Evolutionary conservation across 2,329 filamentous ascomycete species (phyloP), one percentile per base, ranked within the genome.

Genomic region (Pseudonectria buxi): DNA sequence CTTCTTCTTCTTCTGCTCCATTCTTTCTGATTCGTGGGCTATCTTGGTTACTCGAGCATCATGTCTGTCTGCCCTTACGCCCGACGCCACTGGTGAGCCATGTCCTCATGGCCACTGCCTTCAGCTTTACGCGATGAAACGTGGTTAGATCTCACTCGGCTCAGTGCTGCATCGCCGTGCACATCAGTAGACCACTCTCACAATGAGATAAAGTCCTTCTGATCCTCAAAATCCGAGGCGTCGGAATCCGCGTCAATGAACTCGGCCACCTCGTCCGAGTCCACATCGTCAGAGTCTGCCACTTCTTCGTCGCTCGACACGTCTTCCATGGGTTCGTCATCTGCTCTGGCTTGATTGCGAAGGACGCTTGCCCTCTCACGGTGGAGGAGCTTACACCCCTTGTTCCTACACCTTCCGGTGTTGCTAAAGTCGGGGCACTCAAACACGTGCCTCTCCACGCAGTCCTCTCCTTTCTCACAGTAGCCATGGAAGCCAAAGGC

Each of bases 371-470:
- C 88, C 63, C 86, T 81, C 65, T 92, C 86, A 58, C 90, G 78
- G 65, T 98, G 92, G 40, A 80, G 83, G 36, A 95, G 74, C 58
- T 83, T 84, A 69, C 90, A 96, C 47, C 81, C 80, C 62, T 81
- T 79, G 58, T 76, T 79, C 58, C 79, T 80, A 76, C 92, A 98
- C 44, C 72, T 69, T 53, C 90, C 90, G 41, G 77, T 86, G 64
- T 95, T 94, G 73, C 86, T 86, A 69, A 94, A 95, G 59, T 94
- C 85, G 44, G 92, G 90, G 62, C 92, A 96, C 62, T 96, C 90
- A 64, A 83, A 83, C 39, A 90, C 83, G 67, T 98, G 92, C 42
- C 88, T 83, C 45, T 92, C 79, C 41, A 76, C 64, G 63, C 92
- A 96, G 36, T 71, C 64, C 37, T 74, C 72, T 41, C 90, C 92